Percentiles rank a stretch among this genome's conserved stretches.
These are phyloP conservation scores for Exobasidium rhododendri DNA, from an alignment of 1,284 basidiomycete species.

Conservation along the genomic window DNA sequence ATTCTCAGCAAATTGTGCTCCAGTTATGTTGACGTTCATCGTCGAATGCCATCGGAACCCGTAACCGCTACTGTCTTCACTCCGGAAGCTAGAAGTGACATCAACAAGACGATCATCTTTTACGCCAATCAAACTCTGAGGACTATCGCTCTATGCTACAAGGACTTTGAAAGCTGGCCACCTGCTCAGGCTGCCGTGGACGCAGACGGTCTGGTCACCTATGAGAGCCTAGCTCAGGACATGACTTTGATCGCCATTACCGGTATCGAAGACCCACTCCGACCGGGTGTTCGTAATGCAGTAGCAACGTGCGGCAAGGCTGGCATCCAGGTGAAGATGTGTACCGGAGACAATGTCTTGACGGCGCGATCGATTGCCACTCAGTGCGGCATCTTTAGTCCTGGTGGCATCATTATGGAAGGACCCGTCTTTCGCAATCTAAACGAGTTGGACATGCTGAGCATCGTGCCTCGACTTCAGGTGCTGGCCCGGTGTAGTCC, in stretches of 20 bases:
- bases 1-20: conserved; percentile 76
- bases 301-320: conserved; percentile 81
- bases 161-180: conserved; percentile 83
- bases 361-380: conserved; percentile 81
- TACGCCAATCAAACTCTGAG: conserved; percentile 93
- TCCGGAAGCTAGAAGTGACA: conserved; percentile 67
- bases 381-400: conserved; percentile 89
- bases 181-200: conserved; percentile 61
- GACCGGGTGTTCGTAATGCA: conserved; percentile 80
- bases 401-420: conserved; percentile 94
- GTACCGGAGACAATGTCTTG: conserved; percentile 94
- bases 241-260: conserved; percentile 81
- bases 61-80: conserved; percentile 61
- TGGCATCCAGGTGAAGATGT: conserved; percentile 97
- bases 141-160: conserved; percentile 88
- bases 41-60: conserved; percentile 37
- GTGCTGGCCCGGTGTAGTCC: conserved; percentile 89
- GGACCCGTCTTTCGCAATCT: conserved; percentile 70
- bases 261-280: conserved; percentile 93
- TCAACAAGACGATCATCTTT: conserved; percentile 85
- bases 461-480: conserved; percentile 62
- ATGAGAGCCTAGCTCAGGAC: conserved; percentile 68
- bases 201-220: conserved; percentile 64
- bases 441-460: conserved; percentile 58
- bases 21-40: conserved; percentile 61